Base-by-base conservation (phyloP, 1,284 basidiomycete species). In the Moesziomyces sp. region DNA sequence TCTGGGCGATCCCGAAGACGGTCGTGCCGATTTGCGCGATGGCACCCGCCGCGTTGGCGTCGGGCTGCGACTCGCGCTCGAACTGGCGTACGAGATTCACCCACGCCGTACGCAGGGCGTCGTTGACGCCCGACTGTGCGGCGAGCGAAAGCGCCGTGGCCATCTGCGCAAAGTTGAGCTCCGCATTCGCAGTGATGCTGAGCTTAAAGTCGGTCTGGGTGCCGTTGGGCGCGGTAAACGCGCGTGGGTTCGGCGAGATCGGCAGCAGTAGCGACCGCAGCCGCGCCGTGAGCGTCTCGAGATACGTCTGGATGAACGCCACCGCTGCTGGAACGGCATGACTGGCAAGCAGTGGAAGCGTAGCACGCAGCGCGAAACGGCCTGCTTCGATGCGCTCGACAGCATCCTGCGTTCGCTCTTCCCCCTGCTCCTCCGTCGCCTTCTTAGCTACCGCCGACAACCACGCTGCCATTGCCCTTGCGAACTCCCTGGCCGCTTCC, bases 81-180 rank as follows among this genome's bases (percentile, higher is more conserved):
- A 74, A 79, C 58, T 78, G 79, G 4, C 62, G 11, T 0, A 79
- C 67, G 7, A 78, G 18, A 5, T 58, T 52, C 18, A 65, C 52
- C 77, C 77, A 80, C 3, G 69, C 64, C 19, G 71, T 67, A 8
- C 56, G 42, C 9, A 79, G 46, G 48, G 49, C 60, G 16, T 79
- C 79, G 1, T 76, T 63, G 3, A 43, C 51, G 16, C 62, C 38
- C 2, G 38, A 30, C 35, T 18, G 40, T 6, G 30, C 16, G n/a
- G 42, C 49, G 35, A 24, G 65, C 53, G 46, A 61, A 30, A 82
- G 78, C 0, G 76, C 77, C 0, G 80, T 65, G 18, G 74, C 76
- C 60, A 81, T 78, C 52, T 83, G 82, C 16, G 56, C 57, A 51
- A 83, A 82, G 72, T 83, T 83, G 33, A 83, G 67, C 19, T 79